phyloP scores from a whole-genome alignment of 2,329 filamentous ascomycete genomes.

The Graphilbum ipis-grandicollis region DNA sequence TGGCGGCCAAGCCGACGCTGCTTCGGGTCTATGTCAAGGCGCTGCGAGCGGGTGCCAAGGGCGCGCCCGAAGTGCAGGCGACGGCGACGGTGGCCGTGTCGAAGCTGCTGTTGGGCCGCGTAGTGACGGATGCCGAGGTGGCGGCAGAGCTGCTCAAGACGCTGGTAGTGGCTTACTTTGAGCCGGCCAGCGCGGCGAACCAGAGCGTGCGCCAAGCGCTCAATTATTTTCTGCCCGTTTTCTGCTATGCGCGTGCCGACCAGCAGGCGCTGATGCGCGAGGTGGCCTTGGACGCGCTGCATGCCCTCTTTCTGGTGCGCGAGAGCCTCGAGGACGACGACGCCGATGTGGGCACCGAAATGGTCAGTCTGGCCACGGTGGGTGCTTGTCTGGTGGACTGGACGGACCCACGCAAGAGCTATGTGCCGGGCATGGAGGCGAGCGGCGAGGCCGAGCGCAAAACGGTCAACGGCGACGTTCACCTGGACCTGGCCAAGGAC shows the following conservation, averaged over 20 bases:
- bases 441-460: slow-evolving; percentile 39
- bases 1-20: slow-evolving; percentile 49
- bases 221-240: slow-evolving; percentile 88
- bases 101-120: slow-evolving; percentile 68
- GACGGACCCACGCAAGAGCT: slow-evolving; percentile 81
- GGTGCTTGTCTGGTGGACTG: slow-evolving; percentile 79
- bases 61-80: slow-evolving; percentile 58
- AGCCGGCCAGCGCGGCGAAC: slow-evolving; percentile 65
- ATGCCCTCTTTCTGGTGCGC: slow-evolving; percentile 54
- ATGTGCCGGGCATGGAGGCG: slow-evolving; percentile 23
- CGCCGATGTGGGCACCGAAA: slow-evolving; percentile 55
- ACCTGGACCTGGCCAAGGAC: slow-evolving; percentile 60
- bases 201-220: slow-evolving; percentile 71
- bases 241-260: slow-evolving; percentile 67
- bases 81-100: slow-evolving; percentile 67
- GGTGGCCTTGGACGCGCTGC: slow-evolving; percentile 57
- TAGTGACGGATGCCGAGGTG: slow-evolving; percentile 52
- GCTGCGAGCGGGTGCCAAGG: slow-evolving; percentile 49
- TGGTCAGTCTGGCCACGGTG: slow-evolving; percentile 63
- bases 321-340: slow-evolving; percentile 61
- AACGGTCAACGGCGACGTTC: slow-evolving; percentile 57
- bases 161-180: slow-evolving; percentile 75
- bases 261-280: slow-evolving; percentile 70
- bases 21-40: slow-evolving; percentile 77
- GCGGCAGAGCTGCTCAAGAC: slow-evolving; percentile 65